Evolutionary conservation across 1,139 yeast species (phyloP), one percentile per base, ranked within the genome.

Genomic region (Geotrichum citri-aurantii): DNA sequence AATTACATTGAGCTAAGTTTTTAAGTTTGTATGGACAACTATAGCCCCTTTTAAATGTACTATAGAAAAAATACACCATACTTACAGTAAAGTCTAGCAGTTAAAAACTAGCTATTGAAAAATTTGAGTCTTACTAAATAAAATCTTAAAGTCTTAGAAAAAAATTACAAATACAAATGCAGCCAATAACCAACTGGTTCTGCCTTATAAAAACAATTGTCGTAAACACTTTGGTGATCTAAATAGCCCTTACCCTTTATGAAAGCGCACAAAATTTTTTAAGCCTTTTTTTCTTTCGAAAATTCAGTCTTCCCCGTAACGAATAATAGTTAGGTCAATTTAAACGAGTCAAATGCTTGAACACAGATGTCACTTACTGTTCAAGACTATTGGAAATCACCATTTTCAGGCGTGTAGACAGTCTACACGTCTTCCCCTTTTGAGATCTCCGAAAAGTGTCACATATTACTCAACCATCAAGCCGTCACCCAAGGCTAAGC

Each of bases 401-500:
- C 33, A 49, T 7, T 29, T 12, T 21, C 21, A 14, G 14, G 24
- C 47, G 14, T 50, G 50, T 24, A 42, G 50, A n/a, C 12, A n/a
- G 23, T 29, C 48, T n/a, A 37, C 44, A 8, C 44, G 44, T 37
- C 44, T 37, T n/a, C 8, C 19, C 44, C 14, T 17, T 17, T 46
- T 21, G 24, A 19, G 31, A 37, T 19, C 49, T 50, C 26, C 48
- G 23, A 26, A 12, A 31, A 33, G 14, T 14, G 11, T 14, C 29
- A n/a, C 23, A 29, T 29, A 23, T 23, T 14, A 14, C 10, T n/a
- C 29, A 23, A 12, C 37, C 8, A 14, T n/a, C 24, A n/a, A 14
- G 17, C 48, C 24, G 21, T 44, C 46, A 50, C 47, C 59, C n/a
- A 42, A 50, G 46, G 52, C 49, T 17, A 57, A 54, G 31, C 57